A percentile compares a stretch with the other conserved stretches of the same genome.
Evolutionary conservation across 805 yeast species (phyloP).

Genomic region (Kodamaea restingae): DNA sequence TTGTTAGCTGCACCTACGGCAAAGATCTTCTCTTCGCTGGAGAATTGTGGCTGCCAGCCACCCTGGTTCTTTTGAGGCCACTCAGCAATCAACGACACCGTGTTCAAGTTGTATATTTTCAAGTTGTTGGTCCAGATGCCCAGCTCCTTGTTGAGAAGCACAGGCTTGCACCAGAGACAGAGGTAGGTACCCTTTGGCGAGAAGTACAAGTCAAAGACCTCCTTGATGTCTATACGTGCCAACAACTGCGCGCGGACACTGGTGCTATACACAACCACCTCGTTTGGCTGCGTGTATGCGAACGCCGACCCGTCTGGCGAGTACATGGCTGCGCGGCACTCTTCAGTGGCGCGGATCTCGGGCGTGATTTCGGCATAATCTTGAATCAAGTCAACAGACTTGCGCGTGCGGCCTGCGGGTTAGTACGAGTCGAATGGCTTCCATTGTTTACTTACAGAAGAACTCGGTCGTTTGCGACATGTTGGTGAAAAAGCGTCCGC

Average conservation of each 20-base stretch:
- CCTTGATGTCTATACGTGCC: slow-evolving; percentile 51
- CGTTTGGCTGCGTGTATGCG: slow-evolving; percentile 67
- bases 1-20: slow-evolving; percentile 54
- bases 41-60: slow-evolving; percentile 92
- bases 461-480: slow-evolving; percentile 38
- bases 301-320: slow-evolving; percentile 65
- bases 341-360: slow-evolving; percentile 34
- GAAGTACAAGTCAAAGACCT: slow-evolving; percentile 77
- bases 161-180: slow-evolving; percentile 88
- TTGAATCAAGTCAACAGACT: slow-evolving; percentile 23
- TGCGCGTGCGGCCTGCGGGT: slow-evolving; percentile 26
- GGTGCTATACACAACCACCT: slow-evolving; percentile 58
- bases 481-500: slow-evolving; percentile 1
- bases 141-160: slow-evolving; percentile 55
- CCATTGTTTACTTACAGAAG: slow-evolving; percentile 30
- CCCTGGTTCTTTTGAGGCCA: slow-evolving; percentile 79
- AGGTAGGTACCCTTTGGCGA: slow-evolving; percentile 84
- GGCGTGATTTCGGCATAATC: slow-evolving; percentile 36
- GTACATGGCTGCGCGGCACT: slow-evolving; percentile 62
- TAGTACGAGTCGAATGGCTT: slow-evolving; percentile 2
- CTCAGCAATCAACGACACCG: slow-evolving; percentile 48
- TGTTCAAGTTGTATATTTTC: slow-evolving; percentile 59
- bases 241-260: slow-evolving; percentile 42
- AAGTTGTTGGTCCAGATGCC: slow-evolving; percentile 80
- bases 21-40: slow-evolving; percentile 70